phyloP scores from a whole-genome alignment of 2,329 filamentous ascomycete species.

The Fusarium pseudograminearum region DNA sequence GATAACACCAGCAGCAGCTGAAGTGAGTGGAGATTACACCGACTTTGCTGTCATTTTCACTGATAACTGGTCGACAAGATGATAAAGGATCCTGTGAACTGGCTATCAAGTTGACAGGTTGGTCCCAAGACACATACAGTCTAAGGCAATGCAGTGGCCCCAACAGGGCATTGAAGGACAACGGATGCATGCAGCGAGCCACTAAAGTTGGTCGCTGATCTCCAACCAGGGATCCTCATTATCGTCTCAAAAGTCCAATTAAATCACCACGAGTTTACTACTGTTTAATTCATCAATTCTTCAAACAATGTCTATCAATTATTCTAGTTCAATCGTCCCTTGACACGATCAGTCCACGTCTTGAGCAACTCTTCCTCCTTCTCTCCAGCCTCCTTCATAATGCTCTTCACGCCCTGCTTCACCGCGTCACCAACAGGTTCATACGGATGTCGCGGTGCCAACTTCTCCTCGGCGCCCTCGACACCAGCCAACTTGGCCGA shows the following conservation, averaged over 20 bases:
- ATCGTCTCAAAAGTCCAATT: not conserved
- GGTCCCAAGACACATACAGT: not conserved
- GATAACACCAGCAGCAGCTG: constrained; percentile 10
- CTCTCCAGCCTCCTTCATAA: constrained; percentile 59
- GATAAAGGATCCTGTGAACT: no score
- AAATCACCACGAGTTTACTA: not conserved
- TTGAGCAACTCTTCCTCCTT: constrained; percentile 52
- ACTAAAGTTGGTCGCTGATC: not conserved
- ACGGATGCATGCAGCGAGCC: not conserved
- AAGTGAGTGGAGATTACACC: not conserved
- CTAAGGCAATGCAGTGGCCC: not conserved
- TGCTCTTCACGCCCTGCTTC: constrained; percentile 50
- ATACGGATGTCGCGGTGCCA: constrained; percentile 73
- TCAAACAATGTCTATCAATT: not conserved
- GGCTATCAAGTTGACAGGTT: not conserved
- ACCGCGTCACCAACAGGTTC: constrained; percentile 59
- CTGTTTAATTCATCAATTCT: not conserved
- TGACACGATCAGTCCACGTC: constrained; percentile 34
- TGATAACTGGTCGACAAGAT: not conserved
- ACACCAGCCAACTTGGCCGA: constrained; percentile 71
- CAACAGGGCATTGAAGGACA: not conserved
- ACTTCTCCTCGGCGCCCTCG: constrained; percentile 66
- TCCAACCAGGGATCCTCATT: not conserved
- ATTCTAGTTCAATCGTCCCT: constrained; percentile 28
- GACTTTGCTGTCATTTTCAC: not conserved